Percentiles rank a stretch among this genome's conserved stretches.
Evolutionary conservation across 352 stramenopile genomes (phyloP).

Genomic region (Phytophthora cryptogea): DNA sequence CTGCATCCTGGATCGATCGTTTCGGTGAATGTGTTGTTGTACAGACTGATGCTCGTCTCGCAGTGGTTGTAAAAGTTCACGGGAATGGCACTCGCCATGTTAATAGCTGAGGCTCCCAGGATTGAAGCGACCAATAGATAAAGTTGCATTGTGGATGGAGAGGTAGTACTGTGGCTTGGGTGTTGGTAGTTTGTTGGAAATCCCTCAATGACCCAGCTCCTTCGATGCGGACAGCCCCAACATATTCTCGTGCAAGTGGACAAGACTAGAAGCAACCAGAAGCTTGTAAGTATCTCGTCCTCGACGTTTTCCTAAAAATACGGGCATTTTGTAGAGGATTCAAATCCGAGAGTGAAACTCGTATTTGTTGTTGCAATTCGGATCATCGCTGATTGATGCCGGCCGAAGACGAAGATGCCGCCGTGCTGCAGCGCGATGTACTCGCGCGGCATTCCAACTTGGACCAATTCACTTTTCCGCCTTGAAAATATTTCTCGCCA

Average conservation of each 20-base stretch:
- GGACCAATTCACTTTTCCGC: conserved; percentile 5
- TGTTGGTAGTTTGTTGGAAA: conserved; percentile 4
- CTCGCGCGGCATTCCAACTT: conserved; percentile 10
- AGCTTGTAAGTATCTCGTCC: conserved; percentile 28
- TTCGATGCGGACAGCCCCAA: not conserved
- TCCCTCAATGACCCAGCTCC: conserved; percentile 16
- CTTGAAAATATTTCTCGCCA: no score
- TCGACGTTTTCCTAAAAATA: conserved; percentile 26
- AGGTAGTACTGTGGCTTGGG: not conserved
- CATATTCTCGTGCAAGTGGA: conserved; percentile 13
- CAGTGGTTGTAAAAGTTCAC: conserved; percentile 69
- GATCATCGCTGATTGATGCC: not conserved
- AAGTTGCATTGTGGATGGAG: conserved; percentile 20
- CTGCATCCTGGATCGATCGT: conserved; percentile 39
- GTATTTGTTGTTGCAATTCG: not conserved
- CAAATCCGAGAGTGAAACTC: not conserved
- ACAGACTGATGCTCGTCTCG: conserved; percentile 44
- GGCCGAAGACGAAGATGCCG: not conserved
- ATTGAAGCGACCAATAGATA: conserved; percentile 4
- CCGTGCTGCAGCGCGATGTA: conserved; percentile 3
- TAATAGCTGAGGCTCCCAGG: conserved; percentile 4
- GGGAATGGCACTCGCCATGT: conserved; percentile 34
- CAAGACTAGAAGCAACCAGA: conserved; percentile 16
- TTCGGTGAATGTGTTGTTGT: conserved; percentile 51
- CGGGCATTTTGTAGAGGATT: conserved; percentile 3